phyloP scores from a whole-genome alignment of 225 moss, liverwort and hornwort genomes.

The Thuidium tamariscinum region DNA sequence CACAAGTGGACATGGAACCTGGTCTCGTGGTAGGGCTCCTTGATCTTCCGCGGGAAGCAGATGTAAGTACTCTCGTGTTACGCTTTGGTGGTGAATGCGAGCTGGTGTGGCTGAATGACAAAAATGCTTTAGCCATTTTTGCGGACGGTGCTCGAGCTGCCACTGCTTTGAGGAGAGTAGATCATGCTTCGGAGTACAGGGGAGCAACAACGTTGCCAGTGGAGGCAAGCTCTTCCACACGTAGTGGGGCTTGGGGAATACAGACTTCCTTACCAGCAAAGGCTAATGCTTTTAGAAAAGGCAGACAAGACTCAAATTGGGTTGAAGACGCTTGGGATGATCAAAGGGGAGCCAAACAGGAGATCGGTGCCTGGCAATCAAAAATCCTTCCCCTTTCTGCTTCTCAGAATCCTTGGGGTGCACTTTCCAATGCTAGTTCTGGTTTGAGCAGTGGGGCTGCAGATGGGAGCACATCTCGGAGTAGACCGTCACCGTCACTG shows the following conservation, averaged over 20 bases:
- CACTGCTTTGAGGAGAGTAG: slow-evolving; percentile 81
- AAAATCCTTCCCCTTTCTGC: slow-evolving; percentile 46
- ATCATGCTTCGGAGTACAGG: slow-evolving; percentile 78
- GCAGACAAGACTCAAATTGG: slow-evolving; percentile 75
- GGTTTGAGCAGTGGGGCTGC: neutral
- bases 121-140: slow-evolving; percentile 85
- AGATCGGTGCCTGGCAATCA: slow-evolving; percentile 67
- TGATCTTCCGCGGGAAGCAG: slow-evolving; percentile 85
- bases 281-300: slow-evolving; percentile 27
- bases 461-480: slow-evolving; percentile 11
- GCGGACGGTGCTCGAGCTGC: slow-evolving; percentile 77
- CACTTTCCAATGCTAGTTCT: slow-evolving; percentile 13
- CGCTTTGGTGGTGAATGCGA: slow-evolving; percentile 98
- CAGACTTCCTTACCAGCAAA: slow-evolving; percentile 27
- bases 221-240: slow-evolving; percentile 32
- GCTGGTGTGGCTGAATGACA: slow-evolving; percentile 96
- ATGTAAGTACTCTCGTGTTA: slow-evolving; percentile 78
- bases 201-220: slow-evolving; percentile 69
- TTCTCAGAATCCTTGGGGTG: slow-evolving; percentile 79
- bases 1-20: slow-evolving; percentile 83
- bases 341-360: slow-evolving; percentile 25
- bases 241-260: slow-evolving; percentile 50
- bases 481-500: neutral
- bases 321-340: slow-evolving; percentile 95
- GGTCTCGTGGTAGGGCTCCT: slow-evolving; percentile 75